Evolutionary conservation across 2,329 filamentous ascomycete species (phyloP).

Genomic region (Zopfia rhizophila): DNA sequence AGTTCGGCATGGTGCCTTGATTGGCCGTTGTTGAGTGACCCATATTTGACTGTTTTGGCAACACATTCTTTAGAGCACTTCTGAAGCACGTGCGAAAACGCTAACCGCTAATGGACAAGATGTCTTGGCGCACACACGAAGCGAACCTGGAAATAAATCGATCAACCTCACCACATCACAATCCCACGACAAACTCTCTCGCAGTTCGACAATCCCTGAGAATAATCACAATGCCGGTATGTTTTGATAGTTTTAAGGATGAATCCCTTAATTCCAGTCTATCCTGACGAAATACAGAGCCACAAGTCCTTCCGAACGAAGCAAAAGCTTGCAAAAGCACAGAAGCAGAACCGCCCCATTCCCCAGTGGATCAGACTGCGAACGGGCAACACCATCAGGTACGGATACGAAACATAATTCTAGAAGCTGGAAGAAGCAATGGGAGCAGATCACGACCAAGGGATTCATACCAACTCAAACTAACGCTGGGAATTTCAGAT

Average conservation of each 20-base stretch:
- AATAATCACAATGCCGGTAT: slow-evolving; percentile 54
- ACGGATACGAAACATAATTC: no score
- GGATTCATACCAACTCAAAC: neutral
- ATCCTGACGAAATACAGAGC: slow-evolving; percentile 69
- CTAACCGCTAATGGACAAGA: no score
- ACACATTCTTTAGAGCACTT: no score
- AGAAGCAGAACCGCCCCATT: slow-evolving; percentile 99
- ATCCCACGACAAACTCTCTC: slow-evolving; percentile 40
- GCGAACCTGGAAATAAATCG: slow-evolving; percentile 12
- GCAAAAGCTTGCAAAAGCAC: slow-evolving; percentile 99
- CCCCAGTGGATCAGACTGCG: slow-evolving; percentile 99
- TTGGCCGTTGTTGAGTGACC: no score
- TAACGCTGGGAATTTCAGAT: no score
- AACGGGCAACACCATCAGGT: slow-evolving; percentile 99
- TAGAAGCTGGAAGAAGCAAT: slow-evolving; percentile 12
- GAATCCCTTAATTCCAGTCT: no score
- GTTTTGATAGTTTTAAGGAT: no score
- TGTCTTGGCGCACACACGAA: slow-evolving; percentile 25
- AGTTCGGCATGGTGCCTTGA: no score
- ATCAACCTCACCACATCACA: slow-evolving; percentile 26
- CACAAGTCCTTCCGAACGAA: slow-evolving; percentile 99
- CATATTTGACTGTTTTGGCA: no score
- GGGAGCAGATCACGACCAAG: neutral
- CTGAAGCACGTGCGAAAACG: no score
- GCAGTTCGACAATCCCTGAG: slow-evolving; percentile 45